These are phyloP conservation scores for Phialophora verrucosa DNA, from an alignment of 2,329 filamentous ascomycete genomes.

Conservation along the genomic window DNA sequence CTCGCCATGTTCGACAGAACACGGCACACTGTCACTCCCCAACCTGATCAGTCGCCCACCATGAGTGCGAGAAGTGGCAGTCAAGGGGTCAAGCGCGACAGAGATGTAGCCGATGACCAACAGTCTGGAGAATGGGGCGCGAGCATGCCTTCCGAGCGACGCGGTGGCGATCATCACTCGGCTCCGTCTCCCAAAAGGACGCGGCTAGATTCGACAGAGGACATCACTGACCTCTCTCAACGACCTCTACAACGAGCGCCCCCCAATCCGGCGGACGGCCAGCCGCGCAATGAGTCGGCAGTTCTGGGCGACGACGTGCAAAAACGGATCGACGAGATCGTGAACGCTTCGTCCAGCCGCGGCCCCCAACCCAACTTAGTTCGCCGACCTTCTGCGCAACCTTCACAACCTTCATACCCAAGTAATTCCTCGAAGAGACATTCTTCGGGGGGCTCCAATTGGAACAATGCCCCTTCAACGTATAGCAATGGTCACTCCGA, in stretches of 20 bases:
- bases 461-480: conserved; percentile 22
- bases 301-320: conserved; percentile 44
- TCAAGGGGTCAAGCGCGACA: conserved; percentile 49
- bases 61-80: conserved; percentile 42
- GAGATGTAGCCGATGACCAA: conserved; percentile 44
- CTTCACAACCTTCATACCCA: conserved; percentile 4
- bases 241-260: conserved; percentile 31
- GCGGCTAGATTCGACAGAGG: conserved; percentile 31
- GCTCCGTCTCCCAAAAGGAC: conserved; percentile 34
- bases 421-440: conserved; percentile 25
- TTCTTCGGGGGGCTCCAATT: conserved; percentile 23
- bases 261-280: conserved; percentile 10
- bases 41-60: conserved; percentile 29
- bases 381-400: conserved; percentile 30
- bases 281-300: conserved; percentile 18
- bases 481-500: conserved; percentile 35
- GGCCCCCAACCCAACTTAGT: conserved; percentile 34
- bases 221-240: conserved; percentile 36
- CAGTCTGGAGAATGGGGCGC: conserved; percentile 33
- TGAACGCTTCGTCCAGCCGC: conserved; percentile 37
- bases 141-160: conserved; percentile 26
- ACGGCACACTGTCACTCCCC: conserved; percentile 38
- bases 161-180: conserved; percentile 23
- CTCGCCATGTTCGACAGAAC: conserved; percentile 46
- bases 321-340: conserved; percentile 47